Conservation (phyloP, 1,284 basidiomycete species). For the Farysia itapuensis region DNA sequence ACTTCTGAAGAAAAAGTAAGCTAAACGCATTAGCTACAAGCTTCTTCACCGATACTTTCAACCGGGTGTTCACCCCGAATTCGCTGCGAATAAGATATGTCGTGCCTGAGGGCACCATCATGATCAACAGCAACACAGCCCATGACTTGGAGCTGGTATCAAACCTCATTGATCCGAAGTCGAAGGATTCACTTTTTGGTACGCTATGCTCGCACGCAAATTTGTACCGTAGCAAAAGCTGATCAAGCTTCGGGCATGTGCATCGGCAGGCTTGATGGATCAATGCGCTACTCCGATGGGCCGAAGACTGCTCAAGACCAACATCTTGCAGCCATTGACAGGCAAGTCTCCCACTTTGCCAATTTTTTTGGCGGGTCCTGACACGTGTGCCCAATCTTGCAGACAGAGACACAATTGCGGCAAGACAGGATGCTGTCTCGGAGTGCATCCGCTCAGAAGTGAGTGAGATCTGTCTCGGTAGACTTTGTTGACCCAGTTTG, state of each 20-base stretch:
- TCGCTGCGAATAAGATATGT: conserved; percentile 79
- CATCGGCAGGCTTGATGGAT: conserved; percentile 67
- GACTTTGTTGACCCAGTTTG: no score
- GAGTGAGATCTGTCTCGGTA: no score
- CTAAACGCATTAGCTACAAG: conserved; percentile 52
- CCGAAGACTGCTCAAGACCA: conserved; percentile 73
- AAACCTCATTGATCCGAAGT: conserved; percentile 25
- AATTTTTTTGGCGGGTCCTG: no score
- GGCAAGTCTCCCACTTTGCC: conserved; percentile 61
- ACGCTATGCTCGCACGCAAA: neutral
- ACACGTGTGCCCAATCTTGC: no score
- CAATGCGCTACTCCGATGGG: conserved; percentile 87
- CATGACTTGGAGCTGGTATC: conserved; percentile 79
- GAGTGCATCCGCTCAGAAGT: conserved; percentile 74
- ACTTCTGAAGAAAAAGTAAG: neutral
- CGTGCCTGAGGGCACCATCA: conserved; percentile 78
- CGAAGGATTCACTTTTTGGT: conserved; percentile 35
- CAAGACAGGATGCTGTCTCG: conserved; percentile 66
- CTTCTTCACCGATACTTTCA: conserved; percentile 69
- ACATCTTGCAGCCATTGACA: conserved; percentile 79
- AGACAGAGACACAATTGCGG: conserved; percentile 72
- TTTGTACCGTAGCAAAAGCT: no score
- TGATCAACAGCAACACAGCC: conserved; percentile 85
- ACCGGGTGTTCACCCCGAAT: conserved; percentile 68
- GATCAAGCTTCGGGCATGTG: neutral